Conservation (phyloP, 1,284 basidiomycete species). For the Grifola frondosa region DNA sequence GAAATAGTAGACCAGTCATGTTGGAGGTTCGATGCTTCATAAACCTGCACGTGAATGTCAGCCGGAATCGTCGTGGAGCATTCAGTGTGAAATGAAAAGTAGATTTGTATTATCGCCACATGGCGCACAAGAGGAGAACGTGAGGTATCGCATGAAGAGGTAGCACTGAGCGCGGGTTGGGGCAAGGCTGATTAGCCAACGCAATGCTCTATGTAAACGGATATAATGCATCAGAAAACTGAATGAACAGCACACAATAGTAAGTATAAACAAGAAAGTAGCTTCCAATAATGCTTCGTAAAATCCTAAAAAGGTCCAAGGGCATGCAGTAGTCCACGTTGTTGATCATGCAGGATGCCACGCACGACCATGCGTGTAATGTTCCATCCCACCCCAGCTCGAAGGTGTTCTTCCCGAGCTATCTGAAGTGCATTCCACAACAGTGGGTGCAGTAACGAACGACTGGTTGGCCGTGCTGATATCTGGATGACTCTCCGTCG, state of each 20-base stretch:
- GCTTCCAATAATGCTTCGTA: background rate
- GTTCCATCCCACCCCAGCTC: slow-evolving; percentile 39
- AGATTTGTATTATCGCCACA: too few relatives aligned
- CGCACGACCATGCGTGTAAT: slow-evolving; percentile 25
- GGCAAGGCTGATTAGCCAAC: too few relatives aligned
- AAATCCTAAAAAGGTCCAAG: background rate
- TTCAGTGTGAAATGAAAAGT: too few relatives aligned
- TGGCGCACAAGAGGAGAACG: too few relatives aligned
- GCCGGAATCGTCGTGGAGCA: too few relatives aligned
- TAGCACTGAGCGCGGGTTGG: too few relatives aligned
- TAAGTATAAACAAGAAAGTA: slow-evolving; percentile 14
- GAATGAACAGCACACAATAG: too few relatives aligned
- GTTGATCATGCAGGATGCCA: slow-evolving; percentile 27
- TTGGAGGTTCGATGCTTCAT: too few relatives aligned
- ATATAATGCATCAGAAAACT: slow-evolving; percentile 1
- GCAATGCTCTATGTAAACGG: too few relatives aligned
- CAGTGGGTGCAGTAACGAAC: slow-evolving; percentile 63
- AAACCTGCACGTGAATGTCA: too few relatives aligned
- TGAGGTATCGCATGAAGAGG: too few relatives aligned
- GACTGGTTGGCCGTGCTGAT: slow-evolving; percentile 67
- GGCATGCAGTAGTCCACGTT: background rate
- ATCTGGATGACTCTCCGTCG: slow-evolving; percentile 46
- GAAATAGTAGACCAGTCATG: too few relatives aligned
- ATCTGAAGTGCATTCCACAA: slow-evolving; percentile 48
- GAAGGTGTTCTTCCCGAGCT: slow-evolving; percentile 34